Percentiles rank a stretch among this genome's conserved stretches.
phyloP scores from a whole-genome alignment of 257 asterid species.

The Parsonsia alboflavescens region DNA sequence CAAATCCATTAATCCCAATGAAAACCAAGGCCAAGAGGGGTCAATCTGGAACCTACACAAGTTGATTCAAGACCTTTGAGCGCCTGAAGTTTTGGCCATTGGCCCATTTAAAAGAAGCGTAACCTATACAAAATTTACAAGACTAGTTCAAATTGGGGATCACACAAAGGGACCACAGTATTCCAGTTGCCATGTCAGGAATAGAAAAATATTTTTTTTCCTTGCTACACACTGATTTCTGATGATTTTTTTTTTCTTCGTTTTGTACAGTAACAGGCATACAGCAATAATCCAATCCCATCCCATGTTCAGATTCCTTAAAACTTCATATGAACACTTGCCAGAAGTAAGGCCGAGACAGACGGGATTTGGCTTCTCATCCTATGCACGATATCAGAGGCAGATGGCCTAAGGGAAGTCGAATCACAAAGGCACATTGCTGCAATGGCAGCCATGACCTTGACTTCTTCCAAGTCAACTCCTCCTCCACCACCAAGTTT shows the following conservation, averaged over 20 bases:
- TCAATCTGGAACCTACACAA: background rate
- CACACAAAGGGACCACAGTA: background rate
- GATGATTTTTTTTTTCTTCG: background rate
- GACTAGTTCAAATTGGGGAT: background rate
- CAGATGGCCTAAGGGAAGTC: conserved; percentile 53
- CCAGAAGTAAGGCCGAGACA: conserved; percentile 3
- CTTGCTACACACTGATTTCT: background rate
- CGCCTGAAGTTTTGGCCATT: background rate
- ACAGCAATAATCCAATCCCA: background rate
- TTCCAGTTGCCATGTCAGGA: background rate
- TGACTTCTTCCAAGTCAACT: conserved; percentile 42
- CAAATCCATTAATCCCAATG: background rate
- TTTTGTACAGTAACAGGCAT: background rate
- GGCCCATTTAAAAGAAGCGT: background rate
- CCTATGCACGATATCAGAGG: conserved; percentile 31
- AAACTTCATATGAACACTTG: background rate
- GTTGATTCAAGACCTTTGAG: too few species aligned
- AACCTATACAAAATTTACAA: conserved; percentile 7
- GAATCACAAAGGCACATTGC: conserved; percentile 44
- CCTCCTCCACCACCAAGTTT: conserved; percentile 13
- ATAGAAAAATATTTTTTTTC: too few species aligned
- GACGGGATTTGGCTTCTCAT: conserved; percentile 31
- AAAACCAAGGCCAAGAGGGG: background rate
- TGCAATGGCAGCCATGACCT: conserved; percentile 42
- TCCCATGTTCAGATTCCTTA: background rate